Percentiles rank a stretch among this genome's conserved stretches.
These are phyloP conservation scores for Chrysosporium queenslandicum DNA, from an alignment of 2,329 filamentous ascomycete species.

Conservation along the genomic window DNA sequence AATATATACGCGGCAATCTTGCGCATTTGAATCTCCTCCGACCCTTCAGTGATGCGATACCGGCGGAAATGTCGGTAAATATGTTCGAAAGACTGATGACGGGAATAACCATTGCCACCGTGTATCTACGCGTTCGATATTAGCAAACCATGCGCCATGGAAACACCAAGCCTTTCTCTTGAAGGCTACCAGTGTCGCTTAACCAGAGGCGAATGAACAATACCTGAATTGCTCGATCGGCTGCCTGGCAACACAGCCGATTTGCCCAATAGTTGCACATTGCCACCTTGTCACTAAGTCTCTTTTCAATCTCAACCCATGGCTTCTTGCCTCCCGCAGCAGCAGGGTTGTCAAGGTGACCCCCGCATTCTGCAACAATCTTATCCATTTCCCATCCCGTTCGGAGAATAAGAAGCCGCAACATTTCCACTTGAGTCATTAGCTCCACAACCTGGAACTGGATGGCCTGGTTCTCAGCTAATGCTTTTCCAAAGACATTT, in stretches of 20 bases:
- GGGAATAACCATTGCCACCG: conserved; percentile 50
- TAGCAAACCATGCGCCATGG: neutral
- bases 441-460: conserved; percentile 56
- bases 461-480: conserved; percentile 53
- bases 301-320: conserved; percentile 47
- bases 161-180: no score
- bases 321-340: conserved; percentile 23
- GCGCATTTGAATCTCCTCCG: conserved; percentile 58
- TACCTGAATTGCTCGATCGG: conserved; percentile 53
- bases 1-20: conserved; percentile 53
- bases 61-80: conserved; percentile 55
- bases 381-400: conserved; percentile 53
- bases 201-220: conserved; percentile 5
- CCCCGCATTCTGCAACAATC: conserved; percentile 27
- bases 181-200: no score
- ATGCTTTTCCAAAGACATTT: conserved; percentile 47
- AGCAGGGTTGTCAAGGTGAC: conserved; percentile 12
- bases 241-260: conserved; percentile 49
- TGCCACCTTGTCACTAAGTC: conserved; percentile 51
- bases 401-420: conserved; percentile 50
- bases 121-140: conserved; percentile 31
- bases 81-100: conserved; percentile 53
- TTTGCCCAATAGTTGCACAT: conserved; percentile 61
- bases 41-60: conserved; percentile 55
- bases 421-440: conserved; percentile 52